Percentiles rank a stretch among this genome's conserved stretches.
Evolutionary conservation across 108 stramenopile genomes (phyloP).

Genomic region (Pseudonitzschia delicatissima): DNA sequence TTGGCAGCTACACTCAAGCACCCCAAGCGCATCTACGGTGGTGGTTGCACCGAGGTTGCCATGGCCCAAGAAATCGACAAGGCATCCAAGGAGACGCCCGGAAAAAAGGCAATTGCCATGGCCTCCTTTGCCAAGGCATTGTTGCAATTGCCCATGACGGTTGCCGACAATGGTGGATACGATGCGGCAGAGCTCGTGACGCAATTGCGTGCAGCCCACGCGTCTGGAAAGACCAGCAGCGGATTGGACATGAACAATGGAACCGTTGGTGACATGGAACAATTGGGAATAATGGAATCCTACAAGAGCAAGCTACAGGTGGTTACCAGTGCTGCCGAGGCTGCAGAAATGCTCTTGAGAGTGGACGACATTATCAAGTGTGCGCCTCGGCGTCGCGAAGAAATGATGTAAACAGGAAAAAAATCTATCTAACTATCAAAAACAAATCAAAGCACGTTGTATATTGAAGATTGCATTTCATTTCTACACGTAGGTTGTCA

Average conservation of each 20-base stretch:
- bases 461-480: too few species aligned
- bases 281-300: conserved; percentile 94
- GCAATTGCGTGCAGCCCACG: conserved; percentile 92
- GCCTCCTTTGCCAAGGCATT: conserved; percentile 95
- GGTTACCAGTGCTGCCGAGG: conserved; percentile 95
- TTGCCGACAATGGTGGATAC: conserved; percentile 99
- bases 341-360: conserved; percentile 99
- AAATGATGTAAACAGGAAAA: conserved; percentile 35
- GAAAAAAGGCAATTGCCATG: conserved; percentile 99
- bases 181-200: conserved; percentile 97
- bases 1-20: conserved; percentile 93
- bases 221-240: conserved; percentile 70
- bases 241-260: conserved; percentile 97
- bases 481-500: too few species aligned
- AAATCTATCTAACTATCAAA: background rate
- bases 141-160: conserved; percentile 93
- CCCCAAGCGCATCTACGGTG: conserved; percentile 93
- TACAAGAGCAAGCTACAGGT: conserved; percentile 97
- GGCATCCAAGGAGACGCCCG: conserved; percentile 84
- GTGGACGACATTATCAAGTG: conserved; percentile 99
- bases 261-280: conserved; percentile 90
- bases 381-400: conserved; percentile 91
- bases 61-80: conserved; percentile 93
- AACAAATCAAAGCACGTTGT: too few species aligned
- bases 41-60: conserved; percentile 94